Conservation (phyloP, 2,329 filamentous ascomycete species). For the Raffaelea arxii region DNA sequence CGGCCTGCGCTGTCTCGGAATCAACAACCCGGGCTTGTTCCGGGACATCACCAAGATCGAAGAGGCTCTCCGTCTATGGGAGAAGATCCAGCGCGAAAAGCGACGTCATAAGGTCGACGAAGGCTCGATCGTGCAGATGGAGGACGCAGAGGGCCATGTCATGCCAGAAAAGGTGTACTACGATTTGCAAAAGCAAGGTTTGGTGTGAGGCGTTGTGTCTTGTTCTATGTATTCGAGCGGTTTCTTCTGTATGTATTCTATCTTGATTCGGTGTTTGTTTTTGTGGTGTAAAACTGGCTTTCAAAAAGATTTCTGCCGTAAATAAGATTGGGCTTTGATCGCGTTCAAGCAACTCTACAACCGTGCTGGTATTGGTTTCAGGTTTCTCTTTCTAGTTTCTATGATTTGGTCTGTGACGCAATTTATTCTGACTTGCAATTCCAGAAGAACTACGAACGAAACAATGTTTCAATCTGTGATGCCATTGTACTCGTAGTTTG, state of each 20-base stretch:
- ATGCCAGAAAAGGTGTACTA: conserved; percentile 99
- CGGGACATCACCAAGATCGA: conserved; percentile 89
- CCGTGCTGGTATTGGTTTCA: too few species aligned
- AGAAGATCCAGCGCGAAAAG: conserved; percentile 81
- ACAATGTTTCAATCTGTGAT: too few species aligned
- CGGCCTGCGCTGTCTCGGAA: conserved; percentile 85
- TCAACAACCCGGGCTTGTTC: conserved; percentile 85
- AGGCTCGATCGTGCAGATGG: conserved; percentile 93
- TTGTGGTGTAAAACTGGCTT: not conserved
- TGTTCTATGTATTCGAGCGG: not conserved
- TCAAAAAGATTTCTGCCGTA: too few species aligned
- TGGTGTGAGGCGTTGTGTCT: conserved; percentile 43
- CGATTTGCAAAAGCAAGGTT: conserved; percentile 85
- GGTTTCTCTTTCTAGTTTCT: not conserved
- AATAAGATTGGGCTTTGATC: too few species aligned
- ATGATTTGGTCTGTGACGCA: too few species aligned
- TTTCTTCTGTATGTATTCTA: not conserved
- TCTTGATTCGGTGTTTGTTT: too few species aligned
- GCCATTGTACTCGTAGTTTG: too few species aligned
- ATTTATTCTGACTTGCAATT: too few species aligned
- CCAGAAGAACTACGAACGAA: too few species aligned
- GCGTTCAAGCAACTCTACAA: too few species aligned
- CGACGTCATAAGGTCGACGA: conserved; percentile 66
- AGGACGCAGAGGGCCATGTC: conserved; percentile 92
- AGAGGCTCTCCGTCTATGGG: conserved; percentile 81